A percentile compares a stretch with the other conserved stretches of the same genome.
These are phyloP conservation scores for Fusarium sterilihyphosum DNA, from an alignment of 2,329 filamentous ascomycete species.

Conservation along the genomic window DNA sequence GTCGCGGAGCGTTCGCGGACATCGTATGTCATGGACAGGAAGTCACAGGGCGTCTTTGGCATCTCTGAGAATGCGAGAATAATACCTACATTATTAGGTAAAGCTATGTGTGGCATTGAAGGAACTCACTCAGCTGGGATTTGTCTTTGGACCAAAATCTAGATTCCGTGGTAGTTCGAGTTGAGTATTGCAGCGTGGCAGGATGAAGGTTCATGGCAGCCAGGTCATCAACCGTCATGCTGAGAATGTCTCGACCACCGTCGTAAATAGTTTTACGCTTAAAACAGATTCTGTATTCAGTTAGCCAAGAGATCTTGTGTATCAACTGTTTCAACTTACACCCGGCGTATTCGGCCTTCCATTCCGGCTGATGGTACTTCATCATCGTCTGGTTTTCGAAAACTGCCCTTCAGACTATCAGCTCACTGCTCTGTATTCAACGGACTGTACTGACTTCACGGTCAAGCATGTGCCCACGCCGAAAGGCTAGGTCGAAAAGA, in stretches of 20 bases:
- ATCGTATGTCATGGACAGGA: slow-evolving; percentile 58
- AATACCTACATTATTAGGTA: slow-evolving; percentile 45
- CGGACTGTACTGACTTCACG: slow-evolving; percentile 36
- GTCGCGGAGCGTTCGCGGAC: slow-evolving; percentile 52
- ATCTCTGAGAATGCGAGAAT: slow-evolving; percentile 57
- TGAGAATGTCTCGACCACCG: slow-evolving; percentile 49
- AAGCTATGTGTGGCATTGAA: too few species aligned
- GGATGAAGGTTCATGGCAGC: slow-evolving; percentile 51
- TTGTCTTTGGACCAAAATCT: slow-evolving; percentile 53
- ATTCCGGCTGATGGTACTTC: slow-evolving; percentile 39
- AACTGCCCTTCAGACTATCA: slow-evolving; percentile 37
- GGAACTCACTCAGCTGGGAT: slow-evolving; percentile 47
- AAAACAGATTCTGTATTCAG: slow-evolving; percentile 47
- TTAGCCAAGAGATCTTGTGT: neutral
- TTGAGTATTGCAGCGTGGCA: slow-evolving; percentile 52
- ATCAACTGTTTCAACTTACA: slow-evolving; percentile 41
- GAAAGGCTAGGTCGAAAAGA: slow-evolving; percentile 48
- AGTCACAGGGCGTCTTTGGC: slow-evolving; percentile 57
- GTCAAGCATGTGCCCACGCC: slow-evolving; percentile 45
- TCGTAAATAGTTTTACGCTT: slow-evolving; percentile 47
- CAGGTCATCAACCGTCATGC: slow-evolving; percentile 49
- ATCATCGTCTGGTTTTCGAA: slow-evolving; percentile 34
- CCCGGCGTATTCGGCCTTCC: slow-evolving; percentile 50
- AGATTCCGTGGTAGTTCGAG: slow-evolving; percentile 52
- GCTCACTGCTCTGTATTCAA: neutral